Conservation (phyloP, 2,329 filamentous ascomycete genomes). For the Sporothrix inflata region DNA sequence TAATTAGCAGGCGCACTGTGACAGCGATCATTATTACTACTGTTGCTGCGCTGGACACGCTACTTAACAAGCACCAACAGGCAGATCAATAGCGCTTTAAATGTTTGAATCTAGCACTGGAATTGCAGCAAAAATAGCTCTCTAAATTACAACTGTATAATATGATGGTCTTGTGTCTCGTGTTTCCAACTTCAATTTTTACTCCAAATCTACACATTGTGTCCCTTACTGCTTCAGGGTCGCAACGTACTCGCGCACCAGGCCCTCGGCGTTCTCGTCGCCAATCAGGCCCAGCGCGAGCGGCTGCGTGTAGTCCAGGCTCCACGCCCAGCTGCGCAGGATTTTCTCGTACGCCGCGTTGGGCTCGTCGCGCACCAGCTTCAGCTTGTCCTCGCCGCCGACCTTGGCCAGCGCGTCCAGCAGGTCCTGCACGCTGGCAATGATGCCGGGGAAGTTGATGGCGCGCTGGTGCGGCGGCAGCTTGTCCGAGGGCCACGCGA, state of each 20-base stretch:
- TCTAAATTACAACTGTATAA: neutral
- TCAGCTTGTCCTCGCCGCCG: slow-evolving; percentile 58
- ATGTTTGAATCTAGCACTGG: neutral
- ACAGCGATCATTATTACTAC: neutral
- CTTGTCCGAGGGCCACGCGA: slow-evolving; percentile 45
- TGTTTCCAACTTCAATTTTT: neutral
- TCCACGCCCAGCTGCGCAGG: slow-evolving; percentile 62
- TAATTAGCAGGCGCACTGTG: neutral
- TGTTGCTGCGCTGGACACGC: neutral
- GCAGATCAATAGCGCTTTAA: too few species aligned
- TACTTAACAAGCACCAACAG: neutral
- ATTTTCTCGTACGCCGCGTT: slow-evolving; percentile 59
- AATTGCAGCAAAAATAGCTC: neutral
- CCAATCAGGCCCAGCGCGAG: slow-evolving; percentile 55
- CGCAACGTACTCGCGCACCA: slow-evolving; percentile 60
- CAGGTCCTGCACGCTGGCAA: slow-evolving; percentile 62
- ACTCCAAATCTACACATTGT: neutral
- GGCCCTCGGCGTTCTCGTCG: slow-evolving; percentile 56
- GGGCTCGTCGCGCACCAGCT: slow-evolving; percentile 57
- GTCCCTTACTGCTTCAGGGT: slow-evolving; percentile 37
- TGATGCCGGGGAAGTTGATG: slow-evolving; percentile 62
- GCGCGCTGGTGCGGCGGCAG: slow-evolving; percentile 53
- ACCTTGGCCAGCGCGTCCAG: slow-evolving; percentile 60
- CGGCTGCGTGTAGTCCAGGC: slow-evolving; percentile 57
- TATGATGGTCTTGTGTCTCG: slow-evolving; percentile 14